A percentile compares a stretch with the other conserved stretches of the same genome.
These are phyloP conservation scores for Zancudomyces culisetae DNA, from an alignment of 371 early-diverging fungal species.

Conservation along the genomic window DNA sequence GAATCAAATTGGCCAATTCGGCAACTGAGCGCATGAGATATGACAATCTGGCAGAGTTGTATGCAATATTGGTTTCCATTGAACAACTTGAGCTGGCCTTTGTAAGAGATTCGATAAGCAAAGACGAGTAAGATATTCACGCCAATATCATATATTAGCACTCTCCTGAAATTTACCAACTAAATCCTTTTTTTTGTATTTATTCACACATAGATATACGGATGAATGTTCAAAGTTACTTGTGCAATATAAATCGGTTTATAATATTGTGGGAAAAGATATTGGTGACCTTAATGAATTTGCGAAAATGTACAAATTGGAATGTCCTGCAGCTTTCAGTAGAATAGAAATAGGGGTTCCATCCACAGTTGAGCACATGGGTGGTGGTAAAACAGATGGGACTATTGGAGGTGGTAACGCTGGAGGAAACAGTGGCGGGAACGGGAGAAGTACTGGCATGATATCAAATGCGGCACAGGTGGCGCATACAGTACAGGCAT, in stretches of 20 bases:
- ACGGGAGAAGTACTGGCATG: no score
- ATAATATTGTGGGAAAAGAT: slow-evolving; percentile 48
- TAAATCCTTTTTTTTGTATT: no score
- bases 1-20: slow-evolving; percentile 51
- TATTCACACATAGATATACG: slow-evolving; percentile 33
- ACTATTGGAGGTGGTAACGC: slow-evolving; percentile 26
- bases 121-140: slow-evolving; percentile 39
- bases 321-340: slow-evolving; percentile 16
- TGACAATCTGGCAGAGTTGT: slow-evolving; percentile 84
- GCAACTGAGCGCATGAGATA: slow-evolving; percentile 72
- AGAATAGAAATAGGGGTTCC: slow-evolving; percentile 23
- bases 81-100: slow-evolving; percentile 88
- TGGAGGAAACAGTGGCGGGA: slow-evolving; percentile 43
- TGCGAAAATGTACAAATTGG: slow-evolving; percentile 52
- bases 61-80: slow-evolving; percentile 68
- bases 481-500: slow-evolving; percentile 27
- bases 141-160: no score
- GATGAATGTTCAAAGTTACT: slow-evolving; percentile 75
- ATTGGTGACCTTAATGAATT: slow-evolving; percentile 55
- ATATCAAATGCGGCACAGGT: slow-evolving; percentile 39
- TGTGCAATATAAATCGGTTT: slow-evolving; percentile 77
- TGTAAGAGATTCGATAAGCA: slow-evolving; percentile 66
- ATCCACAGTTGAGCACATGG: slow-evolving; percentile 20
- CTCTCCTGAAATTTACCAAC: no score
- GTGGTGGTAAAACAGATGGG: not conserved